Evolutionary conservation across 2,329 filamentous ascomycete genomes (phyloP).

Genomic region (Botrytis pseudocinerea): DNA sequence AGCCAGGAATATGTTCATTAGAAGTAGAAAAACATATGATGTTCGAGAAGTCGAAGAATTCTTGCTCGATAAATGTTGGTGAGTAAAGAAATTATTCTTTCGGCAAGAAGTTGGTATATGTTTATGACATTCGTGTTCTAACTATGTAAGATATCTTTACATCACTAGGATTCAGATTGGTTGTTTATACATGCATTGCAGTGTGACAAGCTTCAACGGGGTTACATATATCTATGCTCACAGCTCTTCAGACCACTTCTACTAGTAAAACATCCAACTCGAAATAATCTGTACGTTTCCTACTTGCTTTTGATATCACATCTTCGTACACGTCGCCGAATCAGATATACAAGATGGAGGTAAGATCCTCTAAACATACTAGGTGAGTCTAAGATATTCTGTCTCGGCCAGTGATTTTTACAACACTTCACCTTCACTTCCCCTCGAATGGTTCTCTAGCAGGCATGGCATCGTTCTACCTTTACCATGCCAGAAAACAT

Average conservation of each 20-base stretch:
- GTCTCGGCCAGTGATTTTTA: background rate
- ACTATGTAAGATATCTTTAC: background rate
- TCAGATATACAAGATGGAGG: background rate
- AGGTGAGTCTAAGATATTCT: background rate
- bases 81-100: too few relatives aligned
- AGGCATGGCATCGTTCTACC: too few relatives aligned
- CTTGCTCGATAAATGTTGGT: background rate
- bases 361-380: background rate
- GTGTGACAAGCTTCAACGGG: background rate
- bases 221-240: background rate
- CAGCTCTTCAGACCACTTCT: too few relatives aligned
- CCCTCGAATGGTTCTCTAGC: too few relatives aligned
- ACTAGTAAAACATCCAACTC: background rate
- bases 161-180: background rate
- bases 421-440: background rate
- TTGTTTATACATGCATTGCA: fast-evolving
- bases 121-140: background rate
- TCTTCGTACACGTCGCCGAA: background rate
- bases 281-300: fast-evolving
- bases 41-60: fast-evolving
- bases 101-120: background rate
- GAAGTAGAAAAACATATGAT: background rate
- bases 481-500: too few relatives aligned
- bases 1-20: too few relatives aligned
- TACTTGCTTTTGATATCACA: background rate